These are phyloP conservation scores for Ziziphus jujuba DNA, from an alignment of 306 rosid genomes.

Conservation along the genomic window DNA sequence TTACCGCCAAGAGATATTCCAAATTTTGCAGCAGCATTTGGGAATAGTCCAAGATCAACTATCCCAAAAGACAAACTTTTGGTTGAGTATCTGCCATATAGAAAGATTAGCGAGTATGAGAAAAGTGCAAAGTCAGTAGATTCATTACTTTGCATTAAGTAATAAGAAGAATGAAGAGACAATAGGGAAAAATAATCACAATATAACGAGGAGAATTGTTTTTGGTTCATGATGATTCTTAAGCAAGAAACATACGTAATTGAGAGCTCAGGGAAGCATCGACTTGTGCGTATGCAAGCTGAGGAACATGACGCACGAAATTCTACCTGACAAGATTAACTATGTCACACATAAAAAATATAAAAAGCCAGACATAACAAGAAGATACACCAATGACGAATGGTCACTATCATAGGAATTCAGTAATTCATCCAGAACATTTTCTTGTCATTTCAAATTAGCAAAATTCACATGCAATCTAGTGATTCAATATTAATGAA, in stretches of 20 bases:
- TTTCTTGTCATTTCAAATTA: too few species aligned
- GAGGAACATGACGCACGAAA: slow-evolving; percentile 67
- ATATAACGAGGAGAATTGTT: not conserved
- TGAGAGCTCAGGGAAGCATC: slow-evolving; percentile 79
- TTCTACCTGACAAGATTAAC: slow-evolving; percentile 55
- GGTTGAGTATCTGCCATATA: slow-evolving; percentile 71
- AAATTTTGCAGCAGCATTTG: slow-evolving; percentile 78
- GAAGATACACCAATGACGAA: too few species aligned
- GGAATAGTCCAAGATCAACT: slow-evolving; percentile 92
- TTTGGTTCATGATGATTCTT: slow-evolving; percentile 9
- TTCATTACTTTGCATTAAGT: not conserved
- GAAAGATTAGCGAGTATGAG: slow-evolving; percentile 25
- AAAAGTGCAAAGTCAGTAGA: slow-evolving; percentile 2
- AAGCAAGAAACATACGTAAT: slow-evolving; percentile 61
- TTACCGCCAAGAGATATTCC: slow-evolving; percentile 84
- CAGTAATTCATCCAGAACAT: too few species aligned
- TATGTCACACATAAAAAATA: slow-evolving; percentile 10
- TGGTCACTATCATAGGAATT: too few species aligned
- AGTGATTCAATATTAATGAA: too few species aligned
- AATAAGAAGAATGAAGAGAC: not conserved
- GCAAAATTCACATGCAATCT: too few species aligned
- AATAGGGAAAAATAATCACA: not conserved
- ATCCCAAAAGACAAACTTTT: slow-evolving; percentile 81
- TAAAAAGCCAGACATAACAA: slow-evolving; percentile 11
- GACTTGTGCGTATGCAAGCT: slow-evolving; percentile 71